Evolutionary conservation across 257 asterid species (phyloP), one percentile per base, ranked within the genome.

Genomic region (Nicotiana paniculata): DNA sequence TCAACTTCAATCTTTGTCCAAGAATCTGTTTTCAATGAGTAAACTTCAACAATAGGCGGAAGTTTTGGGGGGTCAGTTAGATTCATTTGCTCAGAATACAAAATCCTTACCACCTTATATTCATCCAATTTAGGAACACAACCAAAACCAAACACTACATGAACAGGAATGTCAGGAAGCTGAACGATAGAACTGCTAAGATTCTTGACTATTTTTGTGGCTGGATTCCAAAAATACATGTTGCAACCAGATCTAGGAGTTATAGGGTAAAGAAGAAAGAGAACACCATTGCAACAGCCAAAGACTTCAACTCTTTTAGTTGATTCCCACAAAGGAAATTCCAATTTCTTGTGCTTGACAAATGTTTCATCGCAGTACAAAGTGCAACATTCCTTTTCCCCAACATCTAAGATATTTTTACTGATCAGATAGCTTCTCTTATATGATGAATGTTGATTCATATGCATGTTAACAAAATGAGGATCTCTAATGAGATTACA

Each of bases 271-370:
- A 51, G 12, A 48, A 75, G 59, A 32, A 75, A 51, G 18, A 75
- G 43, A 51, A 75, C 18, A n/a, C 64, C 63, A 75, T 51, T 75
- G 59, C 80, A 75, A 75, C 62, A 75, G n/a, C 80, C 80, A 75
- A 37, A 6, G 59, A 75, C 63, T 51, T 75, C 43, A 5, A 75
- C 51, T 24, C 59, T 51, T 75, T 51, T 75, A 43, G 80, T 10
- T 10, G 32, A 26, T 51, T 16, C 62, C n/a, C 80, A 51, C 33
- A 75, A 24, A 32, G 80, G 64, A 75, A 75, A 26, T 75, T 75
- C 80, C 12, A 51, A 8, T 16, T 48, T 75, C 80, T 43, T 75
- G 63, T n/a, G 80, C 80, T 75, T 13, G 35, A 5, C 32, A n/a
- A 75, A 75, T 24, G 80, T 75, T 75, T 75, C 80, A 75, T 51